Conservation (phyloP, 2,329 filamentous ascomycete genomes). For the Fusarium penzigii region DNA sequence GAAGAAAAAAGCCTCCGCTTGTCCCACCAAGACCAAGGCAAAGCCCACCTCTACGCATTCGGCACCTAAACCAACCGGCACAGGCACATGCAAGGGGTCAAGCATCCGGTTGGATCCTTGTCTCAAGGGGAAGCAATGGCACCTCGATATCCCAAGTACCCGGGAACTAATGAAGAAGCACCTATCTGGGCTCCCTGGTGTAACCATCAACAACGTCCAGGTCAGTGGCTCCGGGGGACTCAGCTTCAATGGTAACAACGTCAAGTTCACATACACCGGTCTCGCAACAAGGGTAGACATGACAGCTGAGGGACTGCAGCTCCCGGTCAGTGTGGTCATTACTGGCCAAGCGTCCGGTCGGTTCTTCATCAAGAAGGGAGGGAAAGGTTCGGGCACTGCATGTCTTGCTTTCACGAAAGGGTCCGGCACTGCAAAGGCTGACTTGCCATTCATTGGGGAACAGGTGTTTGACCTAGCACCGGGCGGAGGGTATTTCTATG, state of each 20-base stretch:
- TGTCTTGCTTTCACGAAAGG: conserved; percentile 5
- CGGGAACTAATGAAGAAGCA: conserved; percentile 4
- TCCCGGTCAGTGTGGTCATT: neutral
- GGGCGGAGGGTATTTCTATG: conserved; percentile 3
- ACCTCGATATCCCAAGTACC: conserved; percentile 4
- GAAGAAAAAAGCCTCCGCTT: neutral
- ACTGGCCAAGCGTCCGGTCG: conserved; percentile 1
- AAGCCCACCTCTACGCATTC: too few relatives aligned
- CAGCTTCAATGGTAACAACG: neutral
- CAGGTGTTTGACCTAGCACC: conserved; percentile 3
- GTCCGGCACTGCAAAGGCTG: neutral
- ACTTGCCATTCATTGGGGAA: neutral
- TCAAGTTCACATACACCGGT: neutral
- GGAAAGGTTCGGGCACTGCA: conserved; percentile 1
- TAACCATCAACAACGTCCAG: conserved; percentile 2
- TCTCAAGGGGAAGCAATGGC: neutral
- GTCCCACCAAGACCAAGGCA: too few relatives aligned
- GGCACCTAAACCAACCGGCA: too few relatives aligned
- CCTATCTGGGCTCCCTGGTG: neutral
- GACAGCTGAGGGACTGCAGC: neutral
- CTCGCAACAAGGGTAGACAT: neutral
- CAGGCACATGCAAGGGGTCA: too few relatives aligned
- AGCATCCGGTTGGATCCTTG: neutral
- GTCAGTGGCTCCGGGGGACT: conserved; percentile 1
- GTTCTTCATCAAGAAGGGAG: conserved; percentile 4